Conservation (phyloP, 2,329 filamentous ascomycete species). For the Apiospora arundinis region DNA sequence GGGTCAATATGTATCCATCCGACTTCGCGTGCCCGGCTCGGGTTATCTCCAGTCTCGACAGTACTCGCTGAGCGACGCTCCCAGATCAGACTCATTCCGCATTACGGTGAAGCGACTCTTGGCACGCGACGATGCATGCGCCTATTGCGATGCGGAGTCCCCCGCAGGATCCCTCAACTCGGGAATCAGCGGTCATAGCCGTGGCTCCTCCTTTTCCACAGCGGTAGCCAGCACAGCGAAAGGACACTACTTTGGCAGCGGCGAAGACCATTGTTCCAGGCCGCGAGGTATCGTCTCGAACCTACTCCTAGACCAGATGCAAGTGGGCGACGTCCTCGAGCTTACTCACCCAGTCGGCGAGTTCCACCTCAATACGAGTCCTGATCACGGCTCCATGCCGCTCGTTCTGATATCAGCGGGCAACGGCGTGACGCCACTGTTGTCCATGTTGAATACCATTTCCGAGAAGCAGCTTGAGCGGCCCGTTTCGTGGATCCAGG, state of each 20-base stretch:
- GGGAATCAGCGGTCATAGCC: slow-evolving; percentile 20
- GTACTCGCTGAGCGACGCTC: slow-evolving; percentile 74
- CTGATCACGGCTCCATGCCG: slow-evolving; percentile 48
- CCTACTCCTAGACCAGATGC: slow-evolving; percentile 66
- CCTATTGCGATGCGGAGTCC: slow-evolving; percentile 26
- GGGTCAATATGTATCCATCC: slow-evolving; percentile 75
- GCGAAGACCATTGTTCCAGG: slow-evolving; percentile 43
- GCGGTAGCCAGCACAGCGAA: slow-evolving; percentile 41
- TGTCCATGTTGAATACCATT: slow-evolving; percentile 65
- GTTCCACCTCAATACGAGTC: slow-evolving; percentile 59
- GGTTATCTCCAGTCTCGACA: slow-evolving; percentile 71
- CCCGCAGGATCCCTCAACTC: slow-evolving; percentile 11
- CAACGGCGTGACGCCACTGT: slow-evolving; percentile 64
- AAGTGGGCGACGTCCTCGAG: slow-evolving; percentile 66
- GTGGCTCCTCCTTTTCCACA: slow-evolving; percentile 24
- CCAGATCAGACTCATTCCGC: slow-evolving; percentile 66
- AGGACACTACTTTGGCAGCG: slow-evolving; percentile 39
- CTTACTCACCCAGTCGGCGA: slow-evolving; percentile 72
- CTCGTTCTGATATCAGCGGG: slow-evolving; percentile 68
- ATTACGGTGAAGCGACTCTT: slow-evolving; percentile 74
- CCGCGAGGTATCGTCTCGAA: slow-evolving; percentile 70
- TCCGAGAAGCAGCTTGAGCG: slow-evolving; percentile 51
- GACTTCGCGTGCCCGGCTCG: slow-evolving; percentile 57
- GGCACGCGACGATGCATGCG: slow-evolving; percentile 49
- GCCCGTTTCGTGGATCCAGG: slow-evolving; percentile 65